Base-by-base conservation (phyloP, 768 basidiomycete species). In the Amanita phalloides region DNA sequence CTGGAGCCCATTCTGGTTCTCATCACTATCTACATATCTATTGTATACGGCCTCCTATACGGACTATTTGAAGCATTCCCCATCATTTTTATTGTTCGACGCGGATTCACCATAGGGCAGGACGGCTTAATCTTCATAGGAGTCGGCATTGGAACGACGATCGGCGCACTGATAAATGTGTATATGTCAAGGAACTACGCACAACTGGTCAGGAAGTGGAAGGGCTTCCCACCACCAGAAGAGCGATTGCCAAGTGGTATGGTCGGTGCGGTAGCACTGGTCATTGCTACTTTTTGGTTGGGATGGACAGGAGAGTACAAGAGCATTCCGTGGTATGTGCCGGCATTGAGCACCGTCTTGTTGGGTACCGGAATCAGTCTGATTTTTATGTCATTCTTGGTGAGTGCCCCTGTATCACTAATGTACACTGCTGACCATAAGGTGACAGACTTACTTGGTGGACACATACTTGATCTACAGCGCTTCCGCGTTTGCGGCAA, bases 281-380 rank as follows among this genome's bases (percentile, higher is more conserved):
- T 78, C 23, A 46, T 76, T 20, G 74, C 77, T 6, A 75, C 79
- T 55, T 85, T 88, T 65, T 84, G 82, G 83, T 72, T 87, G 42
- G 79, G 75, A 2, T 82, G 81, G 81, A 75, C 76, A 0, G 79
- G 79, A 6, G 58, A 74, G 41, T 80, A 78, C 54, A 52, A 67
- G 4, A 66, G 63, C 46, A 62, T 83, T 17, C 79, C 75, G 20
- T 82, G 81, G 81, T 76, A 76, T 56, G 78, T 79, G 10, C 78
- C 79, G 3, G 78, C 62, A 4, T 57, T 80, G 17, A 74, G 73
- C 57, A 75, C 75, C 9, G 68, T 80, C 21, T 53, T 73, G 33
- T 62, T 81, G 43, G 79, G 79, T 4, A 55, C 64, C 10, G 67
- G 71, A 30, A 75, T 81, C 53, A 72, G 68, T 54, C 62, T 75